Evolutionary conservation across 345 rosid species (phyloP).

Genomic region (Barbarea vulgaris): DNA sequence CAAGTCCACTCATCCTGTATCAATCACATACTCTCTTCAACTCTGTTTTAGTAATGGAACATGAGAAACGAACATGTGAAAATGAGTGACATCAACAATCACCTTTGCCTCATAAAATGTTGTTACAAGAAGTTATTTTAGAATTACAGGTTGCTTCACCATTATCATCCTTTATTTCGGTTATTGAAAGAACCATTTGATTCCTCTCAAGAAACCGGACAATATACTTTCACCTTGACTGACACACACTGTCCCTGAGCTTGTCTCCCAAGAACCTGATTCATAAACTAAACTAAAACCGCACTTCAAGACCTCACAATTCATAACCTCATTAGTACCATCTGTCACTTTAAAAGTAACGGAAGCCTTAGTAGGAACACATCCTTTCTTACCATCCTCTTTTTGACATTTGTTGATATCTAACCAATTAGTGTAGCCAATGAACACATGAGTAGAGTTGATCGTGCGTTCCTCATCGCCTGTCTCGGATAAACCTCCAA

Average conservation of each 20-base stretch:
- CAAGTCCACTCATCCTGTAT: too few relatives aligned
- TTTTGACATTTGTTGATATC: not conserved
- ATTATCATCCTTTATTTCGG: not conserved
- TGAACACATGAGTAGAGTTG: not conserved
- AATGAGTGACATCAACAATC: not conserved
- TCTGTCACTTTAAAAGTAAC: not conserved
- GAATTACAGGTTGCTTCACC: not conserved
- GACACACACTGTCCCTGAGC: not conserved
- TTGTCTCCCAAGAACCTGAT: not conserved
- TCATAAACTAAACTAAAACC: conserved; percentile 17
- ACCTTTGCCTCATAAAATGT: not conserved
- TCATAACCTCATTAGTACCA: not conserved
- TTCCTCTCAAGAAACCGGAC: not conserved
- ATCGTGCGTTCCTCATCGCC: not conserved
- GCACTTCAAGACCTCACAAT: not conserved
- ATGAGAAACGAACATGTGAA: not conserved
- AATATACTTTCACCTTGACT: not conserved
- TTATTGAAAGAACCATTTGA: not conserved
- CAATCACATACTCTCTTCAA: not conserved
- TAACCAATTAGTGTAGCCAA: conserved; percentile 11
- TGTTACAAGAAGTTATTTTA: not conserved
- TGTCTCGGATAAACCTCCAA: not conserved
- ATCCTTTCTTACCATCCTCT: not conserved
- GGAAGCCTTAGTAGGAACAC: not conserved
- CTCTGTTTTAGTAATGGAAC: not conserved